Evolutionary conservation across 2,329 filamentous ascomycete species (phyloP).

Genomic region (Microdochium bolleyi): DNA sequence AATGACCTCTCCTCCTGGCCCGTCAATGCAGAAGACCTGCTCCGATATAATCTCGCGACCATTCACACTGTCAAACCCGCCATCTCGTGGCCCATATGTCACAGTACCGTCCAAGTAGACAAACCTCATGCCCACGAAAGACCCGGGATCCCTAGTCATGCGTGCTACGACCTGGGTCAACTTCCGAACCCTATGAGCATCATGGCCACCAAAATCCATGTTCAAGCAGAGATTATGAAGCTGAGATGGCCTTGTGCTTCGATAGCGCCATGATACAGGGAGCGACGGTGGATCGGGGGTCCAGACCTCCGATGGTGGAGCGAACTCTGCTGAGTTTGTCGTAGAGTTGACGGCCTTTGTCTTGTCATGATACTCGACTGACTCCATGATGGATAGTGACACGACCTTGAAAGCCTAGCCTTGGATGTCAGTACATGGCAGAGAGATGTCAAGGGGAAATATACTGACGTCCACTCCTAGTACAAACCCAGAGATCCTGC

Average conservation of each 20-base stretch:
- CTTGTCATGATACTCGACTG: background rate
- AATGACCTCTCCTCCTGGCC: slow-evolving; percentile 9
- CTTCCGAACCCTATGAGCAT: slow-evolving; percentile 4
- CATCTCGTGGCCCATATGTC: slow-evolving; percentile 6
- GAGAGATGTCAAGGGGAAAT: background rate
- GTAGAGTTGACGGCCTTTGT: background rate
- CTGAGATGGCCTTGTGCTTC: background rate
- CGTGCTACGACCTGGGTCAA: slow-evolving; percentile 6
- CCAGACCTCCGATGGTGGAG: slow-evolving; percentile 6
- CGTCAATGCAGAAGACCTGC: slow-evolving; percentile 9
- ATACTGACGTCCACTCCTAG: slow-evolving; percentile 9
- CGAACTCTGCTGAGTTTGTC: background rate
- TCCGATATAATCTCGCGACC: slow-evolving; percentile 1
- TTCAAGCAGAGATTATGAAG: slow-evolving; percentile 10
- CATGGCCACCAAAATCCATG: slow-evolving; percentile 10
- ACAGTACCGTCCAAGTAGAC: slow-evolving; percentile 10
- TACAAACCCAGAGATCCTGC: slow-evolving; percentile 3
- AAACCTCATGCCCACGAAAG: slow-evolving; percentile 10
- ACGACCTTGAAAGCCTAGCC: slow-evolving; percentile 11
- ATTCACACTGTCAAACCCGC: background rate
- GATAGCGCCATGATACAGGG: slow-evolving; percentile 5
- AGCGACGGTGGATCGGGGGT: slow-evolving; percentile 6
- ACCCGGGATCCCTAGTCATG: slow-evolving; percentile 7
- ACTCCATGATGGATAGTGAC: slow-evolving; percentile 6
- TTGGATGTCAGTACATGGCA: background rate